Conservation (phyloP, 495 filamentous ascomycete species). For the Friedmanniomyces simplex region DNA sequence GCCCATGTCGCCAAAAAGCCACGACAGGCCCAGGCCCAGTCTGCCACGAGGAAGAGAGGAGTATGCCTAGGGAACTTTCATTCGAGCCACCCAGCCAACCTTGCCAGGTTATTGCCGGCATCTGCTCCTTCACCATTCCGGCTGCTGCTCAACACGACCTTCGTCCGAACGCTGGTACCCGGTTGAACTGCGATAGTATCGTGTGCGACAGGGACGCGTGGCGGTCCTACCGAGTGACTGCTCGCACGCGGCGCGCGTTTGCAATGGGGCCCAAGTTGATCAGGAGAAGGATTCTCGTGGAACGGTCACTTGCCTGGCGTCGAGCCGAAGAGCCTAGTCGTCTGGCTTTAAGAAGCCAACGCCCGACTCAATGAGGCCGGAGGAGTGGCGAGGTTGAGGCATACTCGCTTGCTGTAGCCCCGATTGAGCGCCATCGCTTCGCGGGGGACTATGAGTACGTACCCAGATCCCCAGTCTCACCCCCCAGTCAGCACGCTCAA, state of each 20-base stretch:
- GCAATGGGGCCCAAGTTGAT: neutral
- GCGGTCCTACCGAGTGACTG: neutral
- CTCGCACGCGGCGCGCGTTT: neutral
- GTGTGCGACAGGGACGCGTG: conserved; percentile 19
- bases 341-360: conserved; percentile 36
- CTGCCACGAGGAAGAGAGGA: conserved; percentile 26
- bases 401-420: too few relatives aligned
- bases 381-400: conserved; percentile 7
- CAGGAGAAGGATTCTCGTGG: neutral
- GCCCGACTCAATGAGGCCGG: conserved; percentile 27
- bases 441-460: neutral
- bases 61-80: conserved; percentile 32
- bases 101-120: too few relatives aligned
- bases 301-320: conserved; percentile 37
- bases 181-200: conserved; percentile 10
- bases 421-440: too few relatives aligned
- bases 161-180: conserved; percentile 40
- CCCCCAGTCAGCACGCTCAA: neutral
- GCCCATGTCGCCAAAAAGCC: conserved; percentile 4
- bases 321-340: conserved; percentile 35
- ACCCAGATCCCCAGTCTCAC: too few relatives aligned
- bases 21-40: conserved; percentile 39
- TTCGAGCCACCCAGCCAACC: conserved; percentile 36
- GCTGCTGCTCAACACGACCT: conserved; percentile 21
- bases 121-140: too few relatives aligned